phyloP scores from a whole-genome alignment of 225 moss, liverwort and hornwort species.

The Anthoceros angustus region DNA sequence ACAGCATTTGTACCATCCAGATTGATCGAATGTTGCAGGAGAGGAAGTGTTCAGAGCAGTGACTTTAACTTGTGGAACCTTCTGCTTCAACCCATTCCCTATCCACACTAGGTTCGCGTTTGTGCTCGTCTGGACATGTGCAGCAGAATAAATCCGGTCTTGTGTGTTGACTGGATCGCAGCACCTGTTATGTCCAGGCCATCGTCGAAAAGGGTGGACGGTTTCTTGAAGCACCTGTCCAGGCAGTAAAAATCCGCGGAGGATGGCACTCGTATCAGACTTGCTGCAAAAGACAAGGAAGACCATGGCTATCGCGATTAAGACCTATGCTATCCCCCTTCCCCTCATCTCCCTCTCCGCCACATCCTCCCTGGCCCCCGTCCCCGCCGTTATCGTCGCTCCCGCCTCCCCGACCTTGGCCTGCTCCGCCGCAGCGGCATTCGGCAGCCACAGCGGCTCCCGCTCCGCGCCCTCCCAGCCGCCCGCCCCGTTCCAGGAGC shows the following conservation, averaged over 20 bases:
- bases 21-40: too few relatives aligned
- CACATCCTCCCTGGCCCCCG: conserved; percentile 5
- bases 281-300: conserved; percentile 84
- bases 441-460: not conserved
- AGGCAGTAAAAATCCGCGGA: conserved; percentile 89
- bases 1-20: too few relatives aligned
- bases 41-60: too few relatives aligned
- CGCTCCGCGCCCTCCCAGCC: not conserved
- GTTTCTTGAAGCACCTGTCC: conserved; percentile 91
- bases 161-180: not conserved
- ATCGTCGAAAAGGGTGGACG: conserved; percentile 56
- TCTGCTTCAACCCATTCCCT: too few relatives aligned
- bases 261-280: conserved; percentile 51
- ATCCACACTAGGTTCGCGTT: conserved; percentile 1
- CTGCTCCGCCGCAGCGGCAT: conserved; percentile 17
- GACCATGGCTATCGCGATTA: not conserved
- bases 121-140: not conserved
- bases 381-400: conserved; percentile 15
- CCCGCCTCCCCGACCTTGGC: conserved; percentile 30
- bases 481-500: not conserved
- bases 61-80: too few relatives aligned
- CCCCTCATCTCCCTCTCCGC: conserved; percentile 3
- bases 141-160: not conserved
- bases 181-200: conserved; percentile 28
- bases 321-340: conserved; percentile 2